A percentile compares a stretch with the other conserved stretches of the same genome.
These are phyloP conservation scores for Fusarium nodosum DNA, from an alignment of 2,329 filamentous ascomycete genomes.

Conservation along the genomic window DNA sequence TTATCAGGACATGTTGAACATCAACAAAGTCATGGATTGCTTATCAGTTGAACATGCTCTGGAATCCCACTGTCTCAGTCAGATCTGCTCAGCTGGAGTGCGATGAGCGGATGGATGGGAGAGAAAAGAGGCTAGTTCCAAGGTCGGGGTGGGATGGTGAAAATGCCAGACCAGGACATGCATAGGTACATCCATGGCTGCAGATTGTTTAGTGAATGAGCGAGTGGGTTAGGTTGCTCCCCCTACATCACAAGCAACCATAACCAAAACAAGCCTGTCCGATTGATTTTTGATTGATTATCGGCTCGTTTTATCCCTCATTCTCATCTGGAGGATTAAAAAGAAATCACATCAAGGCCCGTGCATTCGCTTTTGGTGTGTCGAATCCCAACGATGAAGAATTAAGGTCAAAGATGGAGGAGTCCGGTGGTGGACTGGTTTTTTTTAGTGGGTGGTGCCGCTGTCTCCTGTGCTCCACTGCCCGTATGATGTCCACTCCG, in stretches of 20 bases:
- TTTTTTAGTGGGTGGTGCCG: conserved; percentile 44
- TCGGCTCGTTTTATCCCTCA: conserved; percentile 30
- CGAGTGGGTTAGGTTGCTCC: conserved; percentile 28
- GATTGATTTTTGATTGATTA: conserved; percentile 18
- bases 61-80: conserved; percentile 28
- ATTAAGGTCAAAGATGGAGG: conserved; percentile 40
- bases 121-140: conserved; percentile 33
- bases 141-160: conserved; percentile 39
- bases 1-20: conserved; percentile 4
- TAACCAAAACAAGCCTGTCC: neutral
- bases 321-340: conserved; percentile 13
- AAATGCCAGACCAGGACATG: conserved; percentile 27
- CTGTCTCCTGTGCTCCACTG: conserved; percentile 36
- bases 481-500: conserved; percentile 24
- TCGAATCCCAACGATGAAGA: conserved; percentile 19
- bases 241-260: neutral
- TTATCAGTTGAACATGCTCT: conserved; percentile 31
- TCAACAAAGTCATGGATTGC: conserved; percentile 9
- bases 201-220: conserved; percentile 27
- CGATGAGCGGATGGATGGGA: conserved; percentile 28
- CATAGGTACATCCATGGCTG: conserved; percentile 31
- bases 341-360: conserved; percentile 29
- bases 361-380: conserved; percentile 15
- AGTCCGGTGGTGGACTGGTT: conserved; percentile 42
- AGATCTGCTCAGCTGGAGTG: conserved; percentile 22